Evolutionary conservation across 1,284 basidiomycete species (phyloP), one percentile per base, ranked within the genome.

Genomic region (Singerocomus inundabilis): DNA sequence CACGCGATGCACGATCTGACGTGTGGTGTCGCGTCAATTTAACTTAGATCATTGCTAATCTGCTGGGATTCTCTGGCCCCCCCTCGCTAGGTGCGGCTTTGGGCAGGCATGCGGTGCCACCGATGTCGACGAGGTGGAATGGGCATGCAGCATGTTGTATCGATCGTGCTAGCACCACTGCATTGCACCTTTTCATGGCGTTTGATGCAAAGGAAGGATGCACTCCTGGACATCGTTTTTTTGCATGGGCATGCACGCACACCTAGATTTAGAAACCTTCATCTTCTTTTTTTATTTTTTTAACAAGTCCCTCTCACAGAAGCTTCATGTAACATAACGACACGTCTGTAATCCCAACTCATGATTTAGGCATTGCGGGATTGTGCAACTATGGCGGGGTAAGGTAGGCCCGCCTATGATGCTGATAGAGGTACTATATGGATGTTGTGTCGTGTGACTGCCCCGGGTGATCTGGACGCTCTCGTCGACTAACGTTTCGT

Each of bases 281-380:
- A n/a, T n/a, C n/a, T n/a, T n/a, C n/a, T n/a, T n/a, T n/a, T n/a
- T n/a, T n/a, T n/a, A n/a, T n/a, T n/a, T n/a, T n/a, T n/a, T n/a
- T n/a, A n/a, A n/a, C n/a, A n/a, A n/a, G n/a, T n/a, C n/a, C n/a
- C n/a, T n/a, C n/a, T n/a, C n/a, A n/a, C n/a, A n/a, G n/a, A n/a
- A n/a, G n/a, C n/a, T n/a, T n/a, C n/a, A n/a, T n/a, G n/a, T n/a
- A 24, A 21, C 31, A 59, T 48, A 53, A 12, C 34, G 45, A 48
- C 44, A 44, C 21, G 32, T 18, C 21, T 24, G 37, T 42, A 59
- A 59, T 38, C 53, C 57, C 57, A 54, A 48, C 57, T 58, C 57
- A 51, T 21, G 7, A 40, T n/a, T 26, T 7, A 35, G 11, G 25
- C 35, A 48, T 30, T 39, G n/a, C n/a, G n/a, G n/a, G n/a, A n/a